phyloP scores from a whole-genome alignment of 2,329 filamentous ascomycete genomes.

The Talaromyces sp. region DNA sequence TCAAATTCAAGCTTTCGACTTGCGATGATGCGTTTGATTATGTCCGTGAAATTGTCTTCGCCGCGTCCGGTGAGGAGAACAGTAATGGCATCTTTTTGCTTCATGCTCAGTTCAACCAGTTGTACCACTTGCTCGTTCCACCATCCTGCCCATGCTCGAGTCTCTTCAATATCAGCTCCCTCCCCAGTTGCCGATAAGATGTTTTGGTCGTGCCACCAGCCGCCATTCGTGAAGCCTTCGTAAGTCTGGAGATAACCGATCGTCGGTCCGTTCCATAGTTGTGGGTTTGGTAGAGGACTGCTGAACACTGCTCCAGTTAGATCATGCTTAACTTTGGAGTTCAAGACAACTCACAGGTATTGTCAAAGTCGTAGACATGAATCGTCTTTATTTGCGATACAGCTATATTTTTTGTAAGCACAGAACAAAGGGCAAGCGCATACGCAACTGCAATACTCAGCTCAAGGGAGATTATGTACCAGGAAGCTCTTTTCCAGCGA shows the following conservation, averaged over 20 bases:
- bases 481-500: constrained; percentile 70
- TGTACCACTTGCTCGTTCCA: constrained; percentile 91
- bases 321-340: background rate
- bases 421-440: background rate
- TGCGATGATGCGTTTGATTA: constrained; percentile 76
- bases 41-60: constrained; percentile 71
- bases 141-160: constrained; percentile 83
- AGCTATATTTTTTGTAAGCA: constrained; percentile 38
- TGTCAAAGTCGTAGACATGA: constrained; percentile 97
- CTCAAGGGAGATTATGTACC: constrained; percentile 40
- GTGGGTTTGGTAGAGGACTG: constrained; percentile 83
- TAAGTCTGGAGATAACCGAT: constrained; percentile 74
- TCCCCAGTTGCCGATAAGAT: constrained; percentile 85
- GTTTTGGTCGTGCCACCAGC: constrained; percentile 94
- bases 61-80: constrained; percentile 85
- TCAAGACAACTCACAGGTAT: constrained; percentile 63
- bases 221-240: constrained; percentile 75
- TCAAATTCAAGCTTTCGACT: constrained; percentile 83
- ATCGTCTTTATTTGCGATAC: constrained; percentile 71
- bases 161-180: constrained; percentile 77
- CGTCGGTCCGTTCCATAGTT: constrained; percentile 78
- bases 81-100: constrained; percentile 79
- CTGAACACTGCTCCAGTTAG: constrained; percentile 67
- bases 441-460: constrained; percentile 22
- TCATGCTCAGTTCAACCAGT: constrained; percentile 75